Percentiles rank a stretch among this genome's conserved stretches.
Evolutionary conservation across 352 stramenopile genomes (phyloP).

Genomic region (Pythium sp.): DNA sequence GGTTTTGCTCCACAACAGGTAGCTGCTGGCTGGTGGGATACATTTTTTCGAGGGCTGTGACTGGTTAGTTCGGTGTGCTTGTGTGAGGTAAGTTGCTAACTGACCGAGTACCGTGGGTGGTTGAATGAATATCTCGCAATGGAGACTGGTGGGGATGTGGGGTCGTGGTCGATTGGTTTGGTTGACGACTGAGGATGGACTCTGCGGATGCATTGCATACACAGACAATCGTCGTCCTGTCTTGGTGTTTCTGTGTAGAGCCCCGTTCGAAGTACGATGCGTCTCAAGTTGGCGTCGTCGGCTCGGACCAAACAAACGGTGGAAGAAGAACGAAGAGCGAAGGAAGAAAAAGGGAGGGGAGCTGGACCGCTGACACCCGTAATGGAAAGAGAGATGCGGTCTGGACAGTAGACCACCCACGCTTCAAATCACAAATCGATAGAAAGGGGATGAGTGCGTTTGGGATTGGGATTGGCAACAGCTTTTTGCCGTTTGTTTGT

Average conservation of each 20-base stretch:
- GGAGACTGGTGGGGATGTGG: no score
- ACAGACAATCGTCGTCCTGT: no score
- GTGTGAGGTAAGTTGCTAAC: no score
- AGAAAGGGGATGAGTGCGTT: conserved; percentile 3
- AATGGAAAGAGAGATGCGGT: not conserved
- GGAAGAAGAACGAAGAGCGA: not conserved
- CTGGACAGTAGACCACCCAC: not conserved
- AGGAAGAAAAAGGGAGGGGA: not conserved
- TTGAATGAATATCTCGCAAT: no score
- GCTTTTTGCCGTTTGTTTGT: no score
- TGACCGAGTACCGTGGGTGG: no score
- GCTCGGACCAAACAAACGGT: not conserved
- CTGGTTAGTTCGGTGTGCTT: no score
- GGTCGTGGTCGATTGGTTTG: no score
- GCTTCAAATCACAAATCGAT: not conserved
- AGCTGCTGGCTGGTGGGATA: conserved; percentile 5
- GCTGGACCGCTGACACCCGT: conserved; percentile 8
- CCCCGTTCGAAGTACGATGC: not conserved
- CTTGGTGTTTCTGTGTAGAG: no score
- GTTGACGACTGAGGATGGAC: no score
- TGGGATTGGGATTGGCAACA: no score
- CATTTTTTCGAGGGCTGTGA: not conserved
- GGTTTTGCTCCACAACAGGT: not conserved
- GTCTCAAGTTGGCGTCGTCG: not conserved
- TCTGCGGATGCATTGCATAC: no score